Percentiles rank a stretch among this genome's conserved stretches.
These are phyloP conservation scores for Lumnitzera littorea DNA, from an alignment of 345 rosid species.

Conservation along the genomic window DNA sequence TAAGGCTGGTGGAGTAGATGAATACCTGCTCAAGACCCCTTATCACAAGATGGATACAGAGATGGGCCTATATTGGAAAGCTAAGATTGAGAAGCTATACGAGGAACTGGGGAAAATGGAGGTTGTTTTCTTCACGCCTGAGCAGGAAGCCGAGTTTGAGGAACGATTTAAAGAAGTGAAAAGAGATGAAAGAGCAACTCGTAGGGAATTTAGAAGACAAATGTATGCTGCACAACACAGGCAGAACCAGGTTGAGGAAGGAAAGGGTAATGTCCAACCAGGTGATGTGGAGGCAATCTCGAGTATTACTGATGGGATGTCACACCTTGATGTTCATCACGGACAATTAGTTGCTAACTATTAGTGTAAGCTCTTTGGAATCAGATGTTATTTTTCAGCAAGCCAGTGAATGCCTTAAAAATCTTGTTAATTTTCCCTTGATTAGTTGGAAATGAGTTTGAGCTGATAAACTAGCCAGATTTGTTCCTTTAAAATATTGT, in stretches of 20 bases:
- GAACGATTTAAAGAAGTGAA: conserved; percentile 74
- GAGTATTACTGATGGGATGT: conserved; percentile 18
- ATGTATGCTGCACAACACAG: conserved; percentile 31
- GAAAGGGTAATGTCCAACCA: conserved; percentile 8
- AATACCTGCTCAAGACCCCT: conserved; percentile 88
- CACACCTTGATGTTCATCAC: conserved; percentile 25
- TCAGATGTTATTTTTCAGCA: too few relatives aligned
- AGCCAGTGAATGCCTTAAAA: too few relatives aligned
- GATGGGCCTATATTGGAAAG: conserved; percentile 84
- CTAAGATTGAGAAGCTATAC: conserved; percentile 81
- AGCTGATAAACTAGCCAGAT: too few relatives aligned
- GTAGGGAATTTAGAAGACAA: conserved; percentile 58
- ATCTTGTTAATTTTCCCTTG: too few relatives aligned
- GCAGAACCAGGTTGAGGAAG: conserved; percentile 22
- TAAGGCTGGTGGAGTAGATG: conserved; percentile 97
- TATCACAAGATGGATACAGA: conserved; percentile 94
- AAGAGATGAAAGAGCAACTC: conserved; percentile 51
- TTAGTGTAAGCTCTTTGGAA: background rate
- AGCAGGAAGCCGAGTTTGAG: conserved; percentile 70
- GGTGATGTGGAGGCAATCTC: conserved; percentile 8
- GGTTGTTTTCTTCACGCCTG: conserved; percentile 63
- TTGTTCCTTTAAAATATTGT: too few relatives aligned
- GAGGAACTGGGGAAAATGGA: conserved; percentile 77
- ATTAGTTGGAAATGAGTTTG: too few relatives aligned
- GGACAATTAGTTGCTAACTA: conserved; percentile 38